Conservation (phyloP, 441 rosid genomes). For the Jatropha multifida region DNA sequence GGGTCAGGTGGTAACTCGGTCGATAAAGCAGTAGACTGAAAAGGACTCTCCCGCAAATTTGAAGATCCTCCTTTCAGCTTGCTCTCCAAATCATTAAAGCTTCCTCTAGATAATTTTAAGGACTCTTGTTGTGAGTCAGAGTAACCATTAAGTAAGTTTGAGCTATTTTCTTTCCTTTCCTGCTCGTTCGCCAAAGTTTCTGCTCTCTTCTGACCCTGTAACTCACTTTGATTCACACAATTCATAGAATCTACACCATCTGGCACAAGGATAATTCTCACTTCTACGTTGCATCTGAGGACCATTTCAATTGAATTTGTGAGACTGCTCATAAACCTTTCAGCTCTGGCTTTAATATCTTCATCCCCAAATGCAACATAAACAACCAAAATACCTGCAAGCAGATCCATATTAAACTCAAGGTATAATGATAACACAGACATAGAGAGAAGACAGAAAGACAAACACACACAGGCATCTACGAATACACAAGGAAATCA, state of each 20-base stretch:
- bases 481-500: neutral
- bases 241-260: conserved; percentile 42
- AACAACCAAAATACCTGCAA: conserved; percentile 78
- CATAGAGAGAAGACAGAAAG: neutral
- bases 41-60: conserved; percentile 21
- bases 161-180: conserved; percentile 33
- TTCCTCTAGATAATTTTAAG: conserved; percentile 40
- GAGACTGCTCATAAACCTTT: conserved; percentile 91
- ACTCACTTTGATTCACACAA: conserved; percentile 31
- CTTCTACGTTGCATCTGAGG: conserved; percentile 74
- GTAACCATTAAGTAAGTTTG: conserved; percentile 32
- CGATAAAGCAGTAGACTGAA: conserved; percentile 34
- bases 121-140: conserved; percentile 40
- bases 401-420: conserved; percentile 21
- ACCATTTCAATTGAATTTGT: conserved; percentile 91
- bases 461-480: neutral
- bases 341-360: conserved; percentile 79
- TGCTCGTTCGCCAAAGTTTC: conserved; percentile 34
- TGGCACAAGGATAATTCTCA: conserved; percentile 70
- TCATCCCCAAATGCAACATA: conserved; percentile 71
- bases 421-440: neutral
- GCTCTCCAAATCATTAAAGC: conserved; percentile 40
- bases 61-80: conserved; percentile 38
- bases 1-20: conserved; percentile 38
- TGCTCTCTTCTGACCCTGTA: conserved; percentile 29